Conservation (phyloP, 208 protist species). For the Acanthamoeba culbertsoni region DNA sequence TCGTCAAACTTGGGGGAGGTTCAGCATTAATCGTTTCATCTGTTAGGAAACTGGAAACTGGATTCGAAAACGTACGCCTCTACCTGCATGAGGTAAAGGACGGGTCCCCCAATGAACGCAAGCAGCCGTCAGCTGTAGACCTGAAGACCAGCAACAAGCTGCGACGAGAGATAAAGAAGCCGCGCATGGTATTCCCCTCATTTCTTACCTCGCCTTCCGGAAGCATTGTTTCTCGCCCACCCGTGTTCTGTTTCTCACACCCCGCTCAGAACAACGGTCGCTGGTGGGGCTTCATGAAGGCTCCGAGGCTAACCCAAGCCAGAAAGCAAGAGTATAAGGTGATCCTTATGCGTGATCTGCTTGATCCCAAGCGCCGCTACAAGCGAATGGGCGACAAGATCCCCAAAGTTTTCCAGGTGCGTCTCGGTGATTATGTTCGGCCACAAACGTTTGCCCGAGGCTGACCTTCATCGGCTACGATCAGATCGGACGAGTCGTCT, state of each 20-base stretch:
- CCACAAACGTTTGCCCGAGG: background rate
- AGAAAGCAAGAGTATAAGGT: background rate
- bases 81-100: background rate
- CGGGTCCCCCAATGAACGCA: background rate
- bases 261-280: background rate
- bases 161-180: background rate
- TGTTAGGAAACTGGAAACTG: background rate
- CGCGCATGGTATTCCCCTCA: background rate
- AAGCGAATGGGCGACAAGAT: slow-evolving; percentile 1
- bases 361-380: slow-evolving; percentile 42
- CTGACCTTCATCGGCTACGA: background rate
- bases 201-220: background rate
- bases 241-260: background rate
- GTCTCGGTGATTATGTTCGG: background rate
- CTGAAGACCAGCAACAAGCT: background rate
- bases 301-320: background rate
- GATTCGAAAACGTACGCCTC: background rate
- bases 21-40: background rate
- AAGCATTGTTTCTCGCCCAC: background rate
- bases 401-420: slow-evolving; percentile 41
- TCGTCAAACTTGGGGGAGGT: background rate
- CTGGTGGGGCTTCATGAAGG: background rate
- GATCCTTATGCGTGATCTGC: background rate
- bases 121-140: background rate
- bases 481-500: slow-evolving; percentile 10